Percentiles rank a stretch among this genome's conserved stretches.
phyloP scores from a whole-genome alignment of 1,284 basidiomycete genomes.

The Ceratobasidium sp. region DNA sequence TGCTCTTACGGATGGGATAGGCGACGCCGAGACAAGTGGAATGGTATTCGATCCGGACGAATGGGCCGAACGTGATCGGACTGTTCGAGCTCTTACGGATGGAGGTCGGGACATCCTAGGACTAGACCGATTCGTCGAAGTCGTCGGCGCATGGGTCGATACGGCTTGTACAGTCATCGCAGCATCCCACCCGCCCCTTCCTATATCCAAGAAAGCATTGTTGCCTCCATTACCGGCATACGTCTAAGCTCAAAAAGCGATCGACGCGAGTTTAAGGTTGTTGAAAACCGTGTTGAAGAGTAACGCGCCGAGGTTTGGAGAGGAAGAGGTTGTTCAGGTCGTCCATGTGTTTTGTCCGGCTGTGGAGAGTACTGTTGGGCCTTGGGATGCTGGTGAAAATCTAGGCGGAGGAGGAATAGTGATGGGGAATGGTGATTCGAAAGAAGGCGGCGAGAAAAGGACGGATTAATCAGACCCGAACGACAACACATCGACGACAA shows the following conservation, averaged over 20 bases:
- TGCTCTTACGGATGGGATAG: background rate
- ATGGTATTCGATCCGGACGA: constrained; percentile 29
- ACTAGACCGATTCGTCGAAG: constrained; percentile 4
- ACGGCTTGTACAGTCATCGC: background rate
- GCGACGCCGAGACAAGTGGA: background rate
- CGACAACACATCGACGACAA: constrained; percentile 12
- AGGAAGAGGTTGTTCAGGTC: constrained; percentile 15
- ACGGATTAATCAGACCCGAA: too few relatives aligned
- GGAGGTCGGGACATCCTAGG: constrained; percentile 19
- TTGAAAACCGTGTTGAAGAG: constrained; percentile 22
- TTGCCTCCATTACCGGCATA: background rate
- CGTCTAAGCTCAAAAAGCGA: constrained; percentile 35
- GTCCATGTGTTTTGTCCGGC: constrained; percentile 26
- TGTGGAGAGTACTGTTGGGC: constrained; percentile 10
- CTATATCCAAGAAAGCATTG: too few relatives aligned
- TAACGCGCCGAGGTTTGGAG: constrained; percentile 38
- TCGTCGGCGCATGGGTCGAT: constrained; percentile 3
- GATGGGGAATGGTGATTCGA: too few relatives aligned
- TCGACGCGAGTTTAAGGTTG: constrained; percentile 23
- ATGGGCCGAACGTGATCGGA: constrained; percentile 34
- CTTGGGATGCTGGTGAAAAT: background rate
- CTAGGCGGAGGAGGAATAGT: background rate
- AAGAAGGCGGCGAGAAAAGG: too few relatives aligned
- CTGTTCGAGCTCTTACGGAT: constrained; percentile 18
- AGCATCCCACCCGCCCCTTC: background rate